Percentiles rank a stretch among this genome's conserved stretches.
Evolutionary conservation across 2,329 filamentous ascomycete genomes (phyloP).

Genomic region (Proliferodiscus dingleyae): DNA sequence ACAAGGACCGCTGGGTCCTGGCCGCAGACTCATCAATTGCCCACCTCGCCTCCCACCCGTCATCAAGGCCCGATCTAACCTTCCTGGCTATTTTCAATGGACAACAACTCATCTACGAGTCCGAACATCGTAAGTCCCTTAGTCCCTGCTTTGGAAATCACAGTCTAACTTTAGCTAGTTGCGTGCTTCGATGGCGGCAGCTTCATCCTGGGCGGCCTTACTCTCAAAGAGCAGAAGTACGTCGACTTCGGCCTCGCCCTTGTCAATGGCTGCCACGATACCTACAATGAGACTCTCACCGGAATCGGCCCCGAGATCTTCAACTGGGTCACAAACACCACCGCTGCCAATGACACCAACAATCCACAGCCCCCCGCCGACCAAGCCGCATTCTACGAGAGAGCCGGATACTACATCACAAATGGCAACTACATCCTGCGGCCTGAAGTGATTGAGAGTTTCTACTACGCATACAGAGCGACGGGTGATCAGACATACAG

Average conservation of each 20-base stretch:
- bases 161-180: slow-evolving; percentile 38
- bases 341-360: slow-evolving; percentile 33
- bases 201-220: slow-evolving; percentile 75
- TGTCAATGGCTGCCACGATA: slow-evolving; percentile 67
- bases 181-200: slow-evolving; percentile 83
- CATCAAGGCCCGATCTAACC: slow-evolving; percentile 62
- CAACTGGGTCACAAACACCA: slow-evolving; percentile 50
- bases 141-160: background rate
- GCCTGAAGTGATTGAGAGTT: slow-evolving; percentile 77
- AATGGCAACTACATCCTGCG: slow-evolving; percentile 61
- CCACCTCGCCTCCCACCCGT: slow-evolving; percentile 65
- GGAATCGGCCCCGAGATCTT: slow-evolving; percentile 74
- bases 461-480: slow-evolving; percentile 81
- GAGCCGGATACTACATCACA: slow-evolving; percentile 68
- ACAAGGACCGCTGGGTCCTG: slow-evolving; percentile 69
- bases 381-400: slow-evolving; percentile 56
- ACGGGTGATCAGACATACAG: slow-evolving; percentile 73
- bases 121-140: slow-evolving; percentile 36
- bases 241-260: slow-evolving; percentile 69
- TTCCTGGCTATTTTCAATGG: slow-evolving; percentile 59
- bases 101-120: slow-evolving; percentile 38
- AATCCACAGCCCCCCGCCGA: slow-evolving; percentile 38
- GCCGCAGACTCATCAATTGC: slow-evolving; percentile 73
- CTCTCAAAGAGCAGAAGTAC: slow-evolving; percentile 61
- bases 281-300: slow-evolving; percentile 64